A percentile compares a stretch with the other conserved stretches of the same genome.
Conservation (phyloP, 1,284 basidiomycete genomes). For the Leccinum griseonigrum region DNA sequence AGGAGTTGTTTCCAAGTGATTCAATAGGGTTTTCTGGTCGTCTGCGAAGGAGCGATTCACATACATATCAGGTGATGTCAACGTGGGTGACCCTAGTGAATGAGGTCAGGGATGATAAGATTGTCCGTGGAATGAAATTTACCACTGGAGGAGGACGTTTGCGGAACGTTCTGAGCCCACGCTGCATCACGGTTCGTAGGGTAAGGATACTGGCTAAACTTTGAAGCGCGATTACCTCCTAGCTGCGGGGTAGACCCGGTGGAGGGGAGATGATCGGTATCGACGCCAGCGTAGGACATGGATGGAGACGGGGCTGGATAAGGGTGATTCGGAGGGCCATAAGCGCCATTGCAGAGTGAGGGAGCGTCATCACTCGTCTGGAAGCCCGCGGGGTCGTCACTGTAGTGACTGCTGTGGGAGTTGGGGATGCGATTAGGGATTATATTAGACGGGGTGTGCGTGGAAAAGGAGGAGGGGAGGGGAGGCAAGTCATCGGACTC, state of each 20-base stretch:
- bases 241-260: conserved; percentile 38
- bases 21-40: conserved; percentile 60
- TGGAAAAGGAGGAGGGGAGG: conserved; percentile 42
- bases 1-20: conserved; percentile 53
- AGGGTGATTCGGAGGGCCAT: conserved; percentile 37
- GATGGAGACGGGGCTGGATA: conserved; percentile 49
- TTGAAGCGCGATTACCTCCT: conserved; percentile 41
- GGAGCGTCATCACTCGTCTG: conserved; percentile 45
- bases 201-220: conserved; percentile 58
- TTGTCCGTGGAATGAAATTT: conserved; percentile 42
- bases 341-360: conserved; percentile 43
- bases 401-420: conserved; percentile 39
- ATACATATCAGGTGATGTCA: conserved; percentile 59
- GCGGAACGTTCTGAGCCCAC: conserved; percentile 48
- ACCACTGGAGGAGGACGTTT: conserved; percentile 43
- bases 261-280: conserved; percentile 39
- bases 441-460: conserved; percentile 23
- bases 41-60: conserved; percentile 51
- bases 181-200: conserved; percentile 48
- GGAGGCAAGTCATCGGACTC: conserved; percentile 60
- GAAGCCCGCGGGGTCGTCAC: conserved; percentile 40
- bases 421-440: conserved; percentile 23
- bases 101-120: conserved; percentile 51
- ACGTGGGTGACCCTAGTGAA: conserved; percentile 55
- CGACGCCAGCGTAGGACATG: conserved; percentile 42